Percentiles rank a stretch among this genome's conserved stretches.
These are phyloP conservation scores for Apiospora aurea DNA, from an alignment of 2,329 filamentous ascomycete genomes.

Conservation along the genomic window DNA sequence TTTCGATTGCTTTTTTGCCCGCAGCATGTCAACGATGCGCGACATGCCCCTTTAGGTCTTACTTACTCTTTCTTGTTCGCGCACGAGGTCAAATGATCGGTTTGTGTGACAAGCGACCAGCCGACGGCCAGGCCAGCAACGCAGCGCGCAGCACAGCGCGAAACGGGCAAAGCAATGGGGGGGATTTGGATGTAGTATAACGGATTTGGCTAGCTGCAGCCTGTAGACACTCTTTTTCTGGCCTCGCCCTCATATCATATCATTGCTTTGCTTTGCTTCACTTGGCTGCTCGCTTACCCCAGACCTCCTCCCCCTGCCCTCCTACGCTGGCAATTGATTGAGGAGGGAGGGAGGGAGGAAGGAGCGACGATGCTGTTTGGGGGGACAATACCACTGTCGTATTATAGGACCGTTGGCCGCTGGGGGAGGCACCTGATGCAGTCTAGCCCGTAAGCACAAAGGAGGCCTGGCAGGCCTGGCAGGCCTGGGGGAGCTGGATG, in stretches of 20 bases:
- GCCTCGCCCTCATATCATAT: neutral
- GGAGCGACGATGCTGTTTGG: neutral
- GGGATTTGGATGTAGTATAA: neutral
- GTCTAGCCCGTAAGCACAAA: constrained; percentile 4
- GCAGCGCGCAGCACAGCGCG: neutral
- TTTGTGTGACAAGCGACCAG: constrained; percentile 1
- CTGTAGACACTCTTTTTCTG: neutral
- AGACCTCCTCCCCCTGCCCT: neutral
- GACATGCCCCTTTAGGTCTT: neutral
- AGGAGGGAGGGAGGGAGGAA: neutral
- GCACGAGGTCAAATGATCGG: constrained; percentile 12
- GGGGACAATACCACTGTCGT: constrained; percentile 2
- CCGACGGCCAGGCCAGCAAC: neutral
- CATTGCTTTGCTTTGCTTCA: neutral
- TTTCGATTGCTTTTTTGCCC: neutral
- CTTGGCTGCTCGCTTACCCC: constrained; percentile 2
- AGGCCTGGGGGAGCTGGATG: neutral
- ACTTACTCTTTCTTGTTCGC: neutral
- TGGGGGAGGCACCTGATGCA: constrained; percentile 16
- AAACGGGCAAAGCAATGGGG: constrained; percentile 7
- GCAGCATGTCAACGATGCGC: neutral
- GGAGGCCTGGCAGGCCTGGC: neutral
- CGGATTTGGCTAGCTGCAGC: constrained; percentile 15
- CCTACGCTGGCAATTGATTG: neutral
- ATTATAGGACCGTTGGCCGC: constrained; percentile 8